phyloP scores from a whole-genome alignment of 1,139 yeast genomes.

The Saccharomyces uvarum region DNA sequence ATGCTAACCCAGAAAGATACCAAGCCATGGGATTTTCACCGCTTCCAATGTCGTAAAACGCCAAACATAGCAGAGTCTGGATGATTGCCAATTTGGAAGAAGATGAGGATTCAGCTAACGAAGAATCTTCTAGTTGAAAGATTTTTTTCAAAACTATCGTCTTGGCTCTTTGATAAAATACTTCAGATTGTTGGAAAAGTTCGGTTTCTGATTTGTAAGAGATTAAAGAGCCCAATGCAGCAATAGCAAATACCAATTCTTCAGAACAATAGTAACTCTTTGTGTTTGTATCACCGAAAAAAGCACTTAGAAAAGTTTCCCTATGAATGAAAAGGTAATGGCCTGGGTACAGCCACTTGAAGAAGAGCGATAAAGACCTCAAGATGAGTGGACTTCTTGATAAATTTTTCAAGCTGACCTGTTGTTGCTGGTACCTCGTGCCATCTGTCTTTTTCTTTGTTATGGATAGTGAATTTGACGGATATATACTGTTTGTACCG shows the following conservation, averaged over 20 bases:
- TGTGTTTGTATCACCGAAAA: constrained; percentile 42
- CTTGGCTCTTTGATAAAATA: constrained; percentile 45
- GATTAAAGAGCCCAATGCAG: constrained; percentile 51
- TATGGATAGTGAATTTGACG: constrained; percentile 22
- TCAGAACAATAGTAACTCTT: constrained; percentile 41
- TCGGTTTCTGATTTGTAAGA: constrained; percentile 35
- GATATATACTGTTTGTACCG: constrained; percentile 22
- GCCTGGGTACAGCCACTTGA: constrained; percentile 59
- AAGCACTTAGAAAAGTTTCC: constrained; percentile 51
- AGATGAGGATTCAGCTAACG: constrained; percentile 22
- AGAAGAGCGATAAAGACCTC: constrained; percentile 40
- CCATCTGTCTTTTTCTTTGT: constrained; percentile 9
- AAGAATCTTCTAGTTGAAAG: constrained; percentile 32
- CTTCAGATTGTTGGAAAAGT: constrained; percentile 35
- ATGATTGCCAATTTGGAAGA: constrained; percentile 31
- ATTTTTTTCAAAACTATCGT: constrained; percentile 37
- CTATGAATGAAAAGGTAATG: constrained; percentile 53
- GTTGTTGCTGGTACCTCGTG: constrained; percentile 25
- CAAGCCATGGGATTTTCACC: constrained; percentile 54
- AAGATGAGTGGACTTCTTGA: constrained; percentile 40
- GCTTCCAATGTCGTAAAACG: constrained; percentile 50
- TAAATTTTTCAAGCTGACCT: constrained; percentile 42
- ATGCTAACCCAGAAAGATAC: constrained; percentile 55
- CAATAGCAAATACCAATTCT: constrained; percentile 45
- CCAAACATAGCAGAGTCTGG: constrained; percentile 45